phyloP scores from a whole-genome alignment of 164 flowering plant species.

The Santalum album region DNA sequence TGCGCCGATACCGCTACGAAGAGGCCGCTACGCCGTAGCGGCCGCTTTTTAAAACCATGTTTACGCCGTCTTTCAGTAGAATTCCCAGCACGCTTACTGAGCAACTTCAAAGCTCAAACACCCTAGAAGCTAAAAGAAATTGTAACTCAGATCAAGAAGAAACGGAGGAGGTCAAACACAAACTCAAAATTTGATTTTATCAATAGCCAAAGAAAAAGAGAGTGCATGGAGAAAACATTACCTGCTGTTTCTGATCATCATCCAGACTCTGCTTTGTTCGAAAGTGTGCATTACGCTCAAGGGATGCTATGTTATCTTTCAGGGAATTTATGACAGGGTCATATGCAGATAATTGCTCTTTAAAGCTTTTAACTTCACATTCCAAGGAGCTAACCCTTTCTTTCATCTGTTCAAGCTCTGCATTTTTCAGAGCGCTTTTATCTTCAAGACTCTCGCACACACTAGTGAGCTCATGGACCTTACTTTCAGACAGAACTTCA shows the following conservation, averaged over 20 bases:
- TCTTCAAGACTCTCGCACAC: constrained; percentile 44
- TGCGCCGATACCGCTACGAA: too few species aligned
- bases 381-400: constrained; percentile 40
- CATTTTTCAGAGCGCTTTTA: constrained; percentile 28
- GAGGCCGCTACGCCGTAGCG: too few species aligned
- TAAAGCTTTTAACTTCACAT: constrained; percentile 43
- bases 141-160: not conserved
- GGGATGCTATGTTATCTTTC: constrained; percentile 40
- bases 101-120: too few species aligned
- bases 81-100: too few species aligned
- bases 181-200: too few species aligned
- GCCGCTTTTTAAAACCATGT: too few species aligned
- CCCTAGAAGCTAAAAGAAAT: too few species aligned
- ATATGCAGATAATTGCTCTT: constrained; percentile 44
- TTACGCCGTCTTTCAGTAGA: too few species aligned
- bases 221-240: constrained; percentile 10
- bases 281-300: constrained; percentile 41
- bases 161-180: not conserved
- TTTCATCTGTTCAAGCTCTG: constrained; percentile 44
- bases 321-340: constrained; percentile 44
- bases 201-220: too few species aligned
- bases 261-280: constrained; percentile 18
- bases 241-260: constrained; percentile 26
- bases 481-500: constrained; percentile 53
- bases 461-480: constrained; percentile 51